Evolutionary conservation across 192 early-diverging fungal genomes (phyloP), one percentile per base, ranked within the genome.

Genomic region (Entomortierella parvispora): DNA sequence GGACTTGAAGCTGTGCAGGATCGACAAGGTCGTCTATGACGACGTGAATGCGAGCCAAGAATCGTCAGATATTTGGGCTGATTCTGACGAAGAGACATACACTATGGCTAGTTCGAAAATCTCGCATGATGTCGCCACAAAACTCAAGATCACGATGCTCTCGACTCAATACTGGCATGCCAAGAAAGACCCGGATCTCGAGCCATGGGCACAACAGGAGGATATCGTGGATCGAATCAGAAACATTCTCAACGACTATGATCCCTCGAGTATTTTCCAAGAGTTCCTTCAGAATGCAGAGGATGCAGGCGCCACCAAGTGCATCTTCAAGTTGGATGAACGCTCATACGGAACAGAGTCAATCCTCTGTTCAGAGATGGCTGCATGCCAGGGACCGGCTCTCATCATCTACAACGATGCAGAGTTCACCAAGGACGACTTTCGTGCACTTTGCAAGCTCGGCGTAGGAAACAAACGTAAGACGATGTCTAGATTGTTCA

Each of bases 361-460:
- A 33, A 20, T 50, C 6, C 17, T 51, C 17, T 46, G 15, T 17
- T 4, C 18, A 10, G 31, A 56, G 25, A 68, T 76, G 72, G 46
- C 22, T 14, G 65, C n/a, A 1, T 76, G 72, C 55, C 72, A 76
- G 48, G 72, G 72, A 8, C 72, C 72, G 6, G 65, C 72, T 29
- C 28, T 76, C 8, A 32, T 65, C 10, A 33, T 76, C 14, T 76
- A 58, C 31, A 76, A 76, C 51, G 32, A 76, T 45, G 56, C 31
- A 26, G 28, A 52, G 46, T 76, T 76, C 22, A 58, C 32, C 17
- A 50, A 72, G n/a, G 23, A 55, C 2, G 66, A 60, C 29, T 76
- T 76, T 28, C 4, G 51, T 26, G 64, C 56, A 2, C 22, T 76
- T 9, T 50, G 45, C 58, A 45, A 62, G 31, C 26, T 76, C 6